Conservation (phyloP, 2,329 filamentous ascomycete species). For the Phialemonium atrogriseum region DNA sequence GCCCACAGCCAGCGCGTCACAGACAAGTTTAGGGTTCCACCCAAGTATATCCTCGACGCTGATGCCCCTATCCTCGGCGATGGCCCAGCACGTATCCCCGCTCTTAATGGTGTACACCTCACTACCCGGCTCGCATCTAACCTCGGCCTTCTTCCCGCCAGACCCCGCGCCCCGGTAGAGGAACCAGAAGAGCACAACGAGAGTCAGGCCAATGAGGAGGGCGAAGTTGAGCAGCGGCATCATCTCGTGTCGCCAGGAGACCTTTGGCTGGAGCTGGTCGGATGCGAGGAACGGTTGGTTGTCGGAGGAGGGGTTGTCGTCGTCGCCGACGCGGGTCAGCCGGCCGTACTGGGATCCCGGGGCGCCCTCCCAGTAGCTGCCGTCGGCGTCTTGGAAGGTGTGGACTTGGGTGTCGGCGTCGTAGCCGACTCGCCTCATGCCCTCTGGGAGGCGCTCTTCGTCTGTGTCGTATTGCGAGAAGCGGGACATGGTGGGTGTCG, state of each 20-base stretch:
- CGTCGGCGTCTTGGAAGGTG: constrained; percentile 40
- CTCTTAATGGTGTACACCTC: constrained; percentile 29
- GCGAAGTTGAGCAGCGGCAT: constrained; percentile 52
- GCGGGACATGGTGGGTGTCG: constrained; percentile 26
- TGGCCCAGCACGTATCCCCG: constrained; percentile 46
- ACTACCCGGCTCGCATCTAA: constrained; percentile 20
- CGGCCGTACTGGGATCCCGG: constrained; percentile 41
- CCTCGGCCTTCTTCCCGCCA: constrained; percentile 9
- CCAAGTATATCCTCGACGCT: no score
- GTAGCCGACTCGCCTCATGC: constrained; percentile 47
- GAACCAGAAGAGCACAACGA: constrained; percentile 43
- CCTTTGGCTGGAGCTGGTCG: constrained; percentile 13
- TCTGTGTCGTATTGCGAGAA: constrained; percentile 37
- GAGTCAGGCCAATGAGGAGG: constrained; percentile 40
- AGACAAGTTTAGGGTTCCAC: no score
- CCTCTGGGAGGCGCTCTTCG: constrained; percentile 43
- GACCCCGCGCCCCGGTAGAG: constrained; percentile 23
- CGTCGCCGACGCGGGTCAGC: constrained; percentile 6
- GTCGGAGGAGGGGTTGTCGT: constrained; percentile 6
- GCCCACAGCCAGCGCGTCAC: no score
- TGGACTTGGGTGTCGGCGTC: constrained; percentile 46
- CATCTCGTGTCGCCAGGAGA: constrained; percentile 43
- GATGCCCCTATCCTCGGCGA: no score
- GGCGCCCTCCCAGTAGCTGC: constrained; percentile 40
- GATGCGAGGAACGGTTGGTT: no score